Evolutionary conservation across 2,329 filamentous ascomycete genomes (phyloP), one percentile per base, ranked within the genome.

Genomic region (Lasiodiplodia sp.): DNA sequence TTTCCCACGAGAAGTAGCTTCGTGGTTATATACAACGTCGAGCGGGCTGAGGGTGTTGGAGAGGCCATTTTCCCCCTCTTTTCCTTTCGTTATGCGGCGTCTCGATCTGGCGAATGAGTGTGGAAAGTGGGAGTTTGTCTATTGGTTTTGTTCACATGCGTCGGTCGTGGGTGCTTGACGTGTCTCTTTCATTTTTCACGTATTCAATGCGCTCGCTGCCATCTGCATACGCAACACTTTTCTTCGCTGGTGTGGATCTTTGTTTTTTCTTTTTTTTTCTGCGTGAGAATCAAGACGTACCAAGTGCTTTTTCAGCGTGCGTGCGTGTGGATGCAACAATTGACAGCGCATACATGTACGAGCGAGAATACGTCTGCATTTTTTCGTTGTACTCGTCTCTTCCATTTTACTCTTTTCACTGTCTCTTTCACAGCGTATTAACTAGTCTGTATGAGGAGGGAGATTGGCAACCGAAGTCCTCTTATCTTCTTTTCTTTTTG

Each of bases 131-230:
- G 23, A 18, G 14, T 25, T 16, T 60, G n/a, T 8, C 47, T 14
- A 47, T 57, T 21, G 18, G 6, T n/a, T 47, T n/a, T n/a, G 3
- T n/a, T 47, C 40, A 47, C 40, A 47, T 8, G n/a, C n/a, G 18
- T n/a, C 40, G n/a, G 10, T n/a, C 16, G 40, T 18, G 16, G 40
- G 40, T 6, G 40, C 40, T 47, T n/a, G 18, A 47, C 40, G 28
- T 37, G 25, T 37, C 16, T 57, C 21, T 14, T 2, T 23, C 7
- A 8, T 40, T 25, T 11, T 25, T 58, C 37, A 37, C 28, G 28
- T 44, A 58, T 58, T 11, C 21, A 37, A 44, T 25, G 56, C 56
- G 56, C 56, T 58, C 56, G 56, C 12, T 58, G 21, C 25, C 8
- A 21, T 25, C 25, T 58, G 16, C 6, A 37, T 37, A 56, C n/a